Base-by-base conservation (phyloP, 2,329 filamentous ascomycete species). In the Fusarium armeniacum region DNA sequence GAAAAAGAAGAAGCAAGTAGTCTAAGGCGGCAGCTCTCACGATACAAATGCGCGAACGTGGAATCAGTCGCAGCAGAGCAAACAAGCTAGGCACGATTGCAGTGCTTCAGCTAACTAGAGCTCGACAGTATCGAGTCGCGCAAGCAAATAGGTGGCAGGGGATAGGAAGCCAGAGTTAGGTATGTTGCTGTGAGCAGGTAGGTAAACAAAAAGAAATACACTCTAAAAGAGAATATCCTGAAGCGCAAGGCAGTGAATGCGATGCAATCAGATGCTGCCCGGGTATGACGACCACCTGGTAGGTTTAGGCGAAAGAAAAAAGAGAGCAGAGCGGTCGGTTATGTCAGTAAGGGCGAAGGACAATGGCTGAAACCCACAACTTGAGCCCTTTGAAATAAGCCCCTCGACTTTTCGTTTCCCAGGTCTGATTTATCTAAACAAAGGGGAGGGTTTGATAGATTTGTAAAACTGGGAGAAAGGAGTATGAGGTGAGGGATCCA, bases 301-400 rank as follows among this genome's bases (percentile, higher is more conserved):
- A 46, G 62, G 28, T 52, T 46, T 68, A 65, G 33, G 50, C 46
- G 51, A 62, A 38, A 53, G 45, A 62, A 44, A 47, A 70, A 68
- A 70, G 57, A 67, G 52, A 67, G 62, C 38, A 70, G 67, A 70
- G 63, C 64, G 67, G 67, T 71, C 67, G 67, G 67, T 71, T 70
- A 69, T 70, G 67, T 69, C 67, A 70, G 67, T 71, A 71, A 59
- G 50, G 60, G 38, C 55, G 60, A 71, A 68, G 50, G 62, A 54
- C 61, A 53, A 66, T 62, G 64, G 51, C 62, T 67, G 57, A 66
- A 67, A 62, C 67, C 67, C 64, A 70, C 67, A 71, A 65, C 61
- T 66, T 49, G 49, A 44, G 54, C 69, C 52, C 63, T 55, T 55
- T 52, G 26, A 41, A 52, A 52, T 51, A 62, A 55, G 49, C 63